Percentiles rank a stretch among this genome's conserved stretches.
Evolutionary conservation across 2,329 filamentous ascomycete genomes (phyloP).

Genomic region (Penicillium sp.): DNA sequence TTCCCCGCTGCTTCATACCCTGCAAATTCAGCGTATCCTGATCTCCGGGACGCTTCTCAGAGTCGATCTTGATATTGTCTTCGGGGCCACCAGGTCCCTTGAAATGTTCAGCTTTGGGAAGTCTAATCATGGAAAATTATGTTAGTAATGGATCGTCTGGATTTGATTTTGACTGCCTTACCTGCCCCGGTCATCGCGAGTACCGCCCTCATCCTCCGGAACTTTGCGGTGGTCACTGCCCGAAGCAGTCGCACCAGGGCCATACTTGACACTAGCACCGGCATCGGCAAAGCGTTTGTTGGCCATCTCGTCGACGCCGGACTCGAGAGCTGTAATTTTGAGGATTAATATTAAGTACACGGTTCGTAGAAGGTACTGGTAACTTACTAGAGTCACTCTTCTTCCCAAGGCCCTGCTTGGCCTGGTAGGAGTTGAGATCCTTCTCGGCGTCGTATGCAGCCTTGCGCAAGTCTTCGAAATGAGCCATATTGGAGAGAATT

Average conservation of each 20-base stretch:
- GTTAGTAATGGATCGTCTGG: neutral
- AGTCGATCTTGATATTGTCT: constrained; percentile 32
- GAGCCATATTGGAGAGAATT: neutral
- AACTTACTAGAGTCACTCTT: constrained; percentile 43
- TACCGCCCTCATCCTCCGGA: constrained; percentile 44
- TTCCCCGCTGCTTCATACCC: constrained; percentile 23
- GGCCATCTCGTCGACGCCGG: constrained; percentile 43
- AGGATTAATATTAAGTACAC: neutral
- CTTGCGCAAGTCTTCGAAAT: constrained; percentile 26
- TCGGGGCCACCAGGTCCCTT: constrained; percentile 38
- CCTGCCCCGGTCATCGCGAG: constrained; percentile 38
- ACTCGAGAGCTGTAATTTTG: constrained; percentile 35
- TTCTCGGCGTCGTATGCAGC: constrained; percentile 37
- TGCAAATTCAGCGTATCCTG: constrained; percentile 28
- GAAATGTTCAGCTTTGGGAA: constrained; percentile 39
- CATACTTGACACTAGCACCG: constrained; percentile 37
- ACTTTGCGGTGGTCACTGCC: constrained; percentile 42
- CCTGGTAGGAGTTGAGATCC: constrained; percentile 43
- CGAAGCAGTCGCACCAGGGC: constrained; percentile 33
- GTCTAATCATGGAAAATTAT: constrained; percentile 17
- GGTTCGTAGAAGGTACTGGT: too few species aligned
- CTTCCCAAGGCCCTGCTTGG: constrained; percentile 40
- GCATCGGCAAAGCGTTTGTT: constrained; percentile 39
- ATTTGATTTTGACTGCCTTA: constrained; percentile 16
- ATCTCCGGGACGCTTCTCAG: constrained; percentile 29